Base-by-base conservation (phyloP, 2,329 filamentous ascomycete genomes). In the Triangularia verruculosa region DNA sequence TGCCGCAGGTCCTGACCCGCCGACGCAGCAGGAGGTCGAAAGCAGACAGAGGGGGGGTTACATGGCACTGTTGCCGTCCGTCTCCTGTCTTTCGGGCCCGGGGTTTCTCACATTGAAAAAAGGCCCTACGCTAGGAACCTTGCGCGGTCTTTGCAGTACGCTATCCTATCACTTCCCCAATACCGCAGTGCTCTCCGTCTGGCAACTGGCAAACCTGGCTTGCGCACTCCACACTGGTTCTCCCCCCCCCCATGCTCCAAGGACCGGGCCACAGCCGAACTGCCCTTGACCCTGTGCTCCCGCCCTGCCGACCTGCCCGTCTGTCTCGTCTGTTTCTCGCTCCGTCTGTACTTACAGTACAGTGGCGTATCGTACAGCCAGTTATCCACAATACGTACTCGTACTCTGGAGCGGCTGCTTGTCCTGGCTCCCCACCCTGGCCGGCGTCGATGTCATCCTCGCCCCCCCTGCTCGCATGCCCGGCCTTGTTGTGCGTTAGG, bases 401-500 rank as follows among this genome's bases (percentile, higher is more conserved):
- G 51, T 55, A 30, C 17, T 51, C 60, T 43, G 53, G 53, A 56
- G 34, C 60, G 52, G 32, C 34, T 62, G 32, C 24, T 53, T 22
- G 20, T 27, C 51, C 51, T 53, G 51, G 51, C 9, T 30, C 32
- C 53, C 30, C 30, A 15, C 39, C 39, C 39, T 22, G 59, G 59
- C 59, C 13, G 43, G 22, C 52, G 51, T 66, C 64, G 61, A 66
- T 66, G 64, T 66, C 61, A 66, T 66, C 61, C 61, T 62, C 61
- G 52, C 61, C 64, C 64, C 59, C 57, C 59, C 58, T 61, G 52
- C 68, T 77, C 74, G 74, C 76, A 74, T 76, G 70, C 71, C 70
- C 70, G 72, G 70, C 69, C 75, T 73, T 69, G 70, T 76, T 78
- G 70, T 68, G 74, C 75, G 71, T 73, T 78, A 78, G 77, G 72